phyloP scores from a whole-genome alignment of 225 moss, liverwort and hornwort species.

The Takakia lepidozioides region DNA sequence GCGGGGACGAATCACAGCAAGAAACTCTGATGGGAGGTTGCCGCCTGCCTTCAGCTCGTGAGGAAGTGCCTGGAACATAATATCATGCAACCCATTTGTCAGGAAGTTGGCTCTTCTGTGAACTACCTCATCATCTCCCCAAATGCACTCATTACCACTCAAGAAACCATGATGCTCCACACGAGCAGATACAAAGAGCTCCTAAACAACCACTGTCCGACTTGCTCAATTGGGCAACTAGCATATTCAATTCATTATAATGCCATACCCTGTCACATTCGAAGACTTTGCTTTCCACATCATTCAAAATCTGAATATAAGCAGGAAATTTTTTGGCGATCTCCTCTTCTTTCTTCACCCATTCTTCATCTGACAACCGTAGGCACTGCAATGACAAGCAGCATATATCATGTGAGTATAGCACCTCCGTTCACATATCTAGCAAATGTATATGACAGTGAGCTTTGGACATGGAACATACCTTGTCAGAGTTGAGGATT shows the following conservation, averaged over 20 bases:
- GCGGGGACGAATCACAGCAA: slow-evolving; percentile 50
- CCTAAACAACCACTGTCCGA: too few species aligned
- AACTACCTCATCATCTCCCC: too few species aligned
- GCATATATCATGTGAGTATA: too few species aligned
- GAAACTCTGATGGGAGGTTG: slow-evolving; percentile 28
- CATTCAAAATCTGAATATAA: slow-evolving; percentile 38
- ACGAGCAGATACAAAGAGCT: too few species aligned
- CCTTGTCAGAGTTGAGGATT: slow-evolving; percentile 34
- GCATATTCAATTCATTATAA: not conserved
- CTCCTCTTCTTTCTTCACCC: slow-evolving; percentile 58
- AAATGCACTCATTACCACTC: too few species aligned
- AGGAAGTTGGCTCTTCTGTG: too few species aligned
- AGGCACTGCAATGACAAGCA: slow-evolving; percentile 15
- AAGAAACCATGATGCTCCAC: too few species aligned
- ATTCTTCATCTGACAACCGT: slow-evolving; percentile 38
- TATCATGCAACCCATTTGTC: not conserved
- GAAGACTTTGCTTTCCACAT: slow-evolving; percentile 32
- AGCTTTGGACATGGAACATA: slow-evolving; percentile 2
- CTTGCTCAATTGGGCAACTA: not conserved
- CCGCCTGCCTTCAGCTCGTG: slow-evolving; percentile 37
- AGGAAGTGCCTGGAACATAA: slow-evolving; percentile 37
- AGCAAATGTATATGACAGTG: too few species aligned
- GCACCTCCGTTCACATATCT: too few species aligned
- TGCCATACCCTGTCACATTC: slow-evolving; percentile 33
- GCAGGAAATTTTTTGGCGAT: slow-evolving; percentile 45